A percentile compares a stretch with the other conserved stretches of the same genome.
Evolutionary conservation across 2,329 filamentous ascomycete species (phyloP).

Genomic region (Fusarium azukiicola): DNA sequence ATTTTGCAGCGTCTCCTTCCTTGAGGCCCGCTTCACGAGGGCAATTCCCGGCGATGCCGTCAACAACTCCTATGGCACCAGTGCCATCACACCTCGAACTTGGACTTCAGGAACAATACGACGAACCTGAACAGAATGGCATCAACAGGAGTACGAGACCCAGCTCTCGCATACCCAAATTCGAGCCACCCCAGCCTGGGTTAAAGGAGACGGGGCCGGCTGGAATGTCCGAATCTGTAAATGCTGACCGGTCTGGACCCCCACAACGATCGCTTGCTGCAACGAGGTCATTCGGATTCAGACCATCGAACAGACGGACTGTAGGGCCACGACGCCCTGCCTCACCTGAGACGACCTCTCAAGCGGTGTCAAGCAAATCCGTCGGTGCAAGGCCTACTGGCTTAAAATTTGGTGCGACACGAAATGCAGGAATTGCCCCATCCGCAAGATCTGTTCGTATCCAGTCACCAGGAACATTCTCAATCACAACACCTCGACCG

Average conservation of each 20-base stretch:
- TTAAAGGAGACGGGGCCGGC: conserved; percentile 4
- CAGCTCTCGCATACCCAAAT: conserved; percentile 28
- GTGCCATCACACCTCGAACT: conserved; percentile 68
- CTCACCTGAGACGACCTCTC: conserved; percentile 32
- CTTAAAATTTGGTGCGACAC: conserved; percentile 38
- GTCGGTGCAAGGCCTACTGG: conserved; percentile 43
- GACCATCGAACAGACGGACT: conserved; percentile 30
- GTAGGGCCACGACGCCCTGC: conserved; percentile 27
- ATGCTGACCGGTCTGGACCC: conserved; percentile 5
- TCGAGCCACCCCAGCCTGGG: conserved; percentile 24
- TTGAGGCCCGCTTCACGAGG: conserved; percentile 46
- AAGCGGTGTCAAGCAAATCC: conserved; percentile 43
- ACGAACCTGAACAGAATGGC: conserved; percentile 21
- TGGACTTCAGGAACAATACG: conserved; percentile 54
- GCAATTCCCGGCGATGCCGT: conserved; percentile 54
- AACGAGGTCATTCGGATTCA: conserved; percentile 38
- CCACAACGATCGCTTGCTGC: conserved; percentile 27
- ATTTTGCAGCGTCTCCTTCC: conserved; percentile 47
- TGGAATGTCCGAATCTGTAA: conserved; percentile 22
- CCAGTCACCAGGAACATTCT: conserved; percentile 49
- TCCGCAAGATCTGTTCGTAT: conserved; percentile 51
- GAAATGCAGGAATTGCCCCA: conserved; percentile 31
- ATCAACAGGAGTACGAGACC: conserved; percentile 15
- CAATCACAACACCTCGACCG: conserved; percentile 32
- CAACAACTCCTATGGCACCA: conserved; percentile 68